Evolutionary conservation across 2,329 filamentous ascomycete genomes (phyloP).

Genomic region (Claviceps arundinis): DNA sequence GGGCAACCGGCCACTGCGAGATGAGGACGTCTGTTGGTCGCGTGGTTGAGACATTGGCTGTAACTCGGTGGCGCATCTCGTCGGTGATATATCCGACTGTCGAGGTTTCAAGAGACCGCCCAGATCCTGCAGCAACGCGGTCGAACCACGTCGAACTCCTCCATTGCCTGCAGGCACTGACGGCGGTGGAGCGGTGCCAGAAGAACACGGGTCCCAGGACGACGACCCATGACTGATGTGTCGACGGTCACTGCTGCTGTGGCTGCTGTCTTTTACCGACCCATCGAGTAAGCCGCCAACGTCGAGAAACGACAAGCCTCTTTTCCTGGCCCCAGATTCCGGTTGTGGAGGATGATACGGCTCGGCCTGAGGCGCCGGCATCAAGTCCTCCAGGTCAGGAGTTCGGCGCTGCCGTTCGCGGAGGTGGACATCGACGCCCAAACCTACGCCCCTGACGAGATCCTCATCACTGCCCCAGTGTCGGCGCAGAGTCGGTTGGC

Average conservation of each 20-base stretch:
- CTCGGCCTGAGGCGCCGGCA: constrained; percentile 23
- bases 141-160: constrained; percentile 40
- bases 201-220: constrained; percentile 24
- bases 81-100: constrained; percentile 18
- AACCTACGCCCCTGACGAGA: constrained; percentile 66
- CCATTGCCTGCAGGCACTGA: constrained; percentile 29
- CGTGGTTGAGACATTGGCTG: constrained; percentile 31
- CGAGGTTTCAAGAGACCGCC: constrained; percentile 37
- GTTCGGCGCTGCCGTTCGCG: constrained; percentile 22
- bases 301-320: constrained; percentile 67
- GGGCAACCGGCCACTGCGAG: constrained; percentile 18
- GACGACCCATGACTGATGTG: constrained; percentile 30
- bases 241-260: constrained; percentile 16
- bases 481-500: constrained; percentile 40
- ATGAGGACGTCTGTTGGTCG: constrained; percentile 19
- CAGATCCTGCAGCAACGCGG: constrained; percentile 44
- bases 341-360: constrained; percentile 23
- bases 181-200: constrained; percentile 25
- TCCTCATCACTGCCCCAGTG: constrained; percentile 89
- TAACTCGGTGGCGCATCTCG: constrained; percentile 28
- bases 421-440: constrained; percentile 45
- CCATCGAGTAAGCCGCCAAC: constrained; percentile 62
- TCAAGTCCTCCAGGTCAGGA: constrained; percentile 17
- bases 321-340: constrained; percentile 11
- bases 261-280: constrained; percentile 16